A percentile compares a stretch with the other conserved stretches of the same genome.
Conservation (phyloP, 345 rosid species). For the Eucalyptus coolabah region DNA sequence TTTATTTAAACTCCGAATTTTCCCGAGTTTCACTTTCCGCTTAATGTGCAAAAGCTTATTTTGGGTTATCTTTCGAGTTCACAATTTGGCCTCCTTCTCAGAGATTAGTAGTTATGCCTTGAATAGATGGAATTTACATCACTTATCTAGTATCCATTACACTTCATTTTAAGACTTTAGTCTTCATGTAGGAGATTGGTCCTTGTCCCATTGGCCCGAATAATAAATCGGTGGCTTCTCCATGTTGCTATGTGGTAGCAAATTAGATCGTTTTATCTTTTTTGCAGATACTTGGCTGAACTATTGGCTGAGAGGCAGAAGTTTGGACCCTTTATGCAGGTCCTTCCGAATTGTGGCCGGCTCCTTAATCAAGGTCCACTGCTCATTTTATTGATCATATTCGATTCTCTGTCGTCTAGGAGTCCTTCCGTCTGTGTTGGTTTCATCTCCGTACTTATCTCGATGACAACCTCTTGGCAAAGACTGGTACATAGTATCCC, state of each 20-base stretch:
- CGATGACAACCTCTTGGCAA: not conserved
- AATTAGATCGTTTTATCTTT: not conserved
- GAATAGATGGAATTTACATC: not conserved
- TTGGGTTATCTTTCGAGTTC: not conserved
- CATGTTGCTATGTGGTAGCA: not conserved
- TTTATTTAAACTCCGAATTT: not conserved
- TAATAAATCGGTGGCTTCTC: not conserved
- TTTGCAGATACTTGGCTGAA: constrained; percentile 72
- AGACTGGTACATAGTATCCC: not conserved
- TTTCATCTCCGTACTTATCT: not conserved
- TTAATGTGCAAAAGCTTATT: not conserved
- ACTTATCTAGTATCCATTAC: not conserved
- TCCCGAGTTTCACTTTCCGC: not conserved
- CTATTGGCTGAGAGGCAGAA: constrained; percentile 80
- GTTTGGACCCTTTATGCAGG: constrained; percentile 64
- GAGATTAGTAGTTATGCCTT: not conserved
- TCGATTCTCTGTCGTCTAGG: not conserved
- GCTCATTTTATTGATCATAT: not conserved
- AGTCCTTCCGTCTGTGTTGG: not conserved
- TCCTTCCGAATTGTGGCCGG: constrained; percentile 58
- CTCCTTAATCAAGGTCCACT: constrained; percentile 70
- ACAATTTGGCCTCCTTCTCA: not conserved
- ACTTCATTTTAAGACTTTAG: not conserved
- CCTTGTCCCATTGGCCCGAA: not conserved
- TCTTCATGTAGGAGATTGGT: not conserved